Conservation (phyloP, 495 filamentous ascomycete genomes). For the Massariosphaeria phaeospora region DNA sequence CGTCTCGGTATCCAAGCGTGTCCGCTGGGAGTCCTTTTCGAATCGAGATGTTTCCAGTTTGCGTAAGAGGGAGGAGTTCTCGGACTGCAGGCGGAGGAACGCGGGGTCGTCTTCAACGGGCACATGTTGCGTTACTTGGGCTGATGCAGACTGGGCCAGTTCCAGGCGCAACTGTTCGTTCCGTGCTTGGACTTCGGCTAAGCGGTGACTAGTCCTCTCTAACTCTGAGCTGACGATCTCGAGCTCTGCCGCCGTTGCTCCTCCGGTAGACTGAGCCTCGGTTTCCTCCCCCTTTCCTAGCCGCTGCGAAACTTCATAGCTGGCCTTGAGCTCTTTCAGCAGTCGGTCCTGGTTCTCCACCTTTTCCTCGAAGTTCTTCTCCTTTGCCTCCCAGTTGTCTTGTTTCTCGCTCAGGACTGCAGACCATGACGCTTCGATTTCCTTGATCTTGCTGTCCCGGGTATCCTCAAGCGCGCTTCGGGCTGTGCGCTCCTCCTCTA, state of each 20-base stretch:
- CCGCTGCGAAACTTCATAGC: slow-evolving; percentile 91
- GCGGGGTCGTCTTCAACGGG: slow-evolving; percentile 75
- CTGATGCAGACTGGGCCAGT: slow-evolving; percentile 81
- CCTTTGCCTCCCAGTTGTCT: slow-evolving; percentile 94
- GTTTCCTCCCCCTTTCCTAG: slow-evolving; percentile 65
- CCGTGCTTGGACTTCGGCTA: slow-evolving; percentile 87
- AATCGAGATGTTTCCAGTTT: slow-evolving; percentile 77
- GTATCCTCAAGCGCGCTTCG: slow-evolving; percentile 70
- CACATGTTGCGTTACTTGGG: slow-evolving; percentile 47
- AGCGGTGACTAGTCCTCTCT: slow-evolving; percentile 77
- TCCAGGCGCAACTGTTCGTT: slow-evolving; percentile 92
- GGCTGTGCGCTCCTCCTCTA: slow-evolving; percentile 67
- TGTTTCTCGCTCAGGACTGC: slow-evolving; percentile 91
- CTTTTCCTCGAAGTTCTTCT: slow-evolving; percentile 86
- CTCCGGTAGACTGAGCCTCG: slow-evolving; percentile 47
- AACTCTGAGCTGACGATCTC: slow-evolving; percentile 89
- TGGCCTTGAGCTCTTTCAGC: slow-evolving; percentile 91
- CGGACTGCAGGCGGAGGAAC: slow-evolving; percentile 78
- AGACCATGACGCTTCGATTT: slow-evolving; percentile 84
- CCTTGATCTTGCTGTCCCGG: slow-evolving; percentile 71
- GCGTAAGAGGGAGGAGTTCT: slow-evolving; percentile 83
- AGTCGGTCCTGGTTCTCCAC: slow-evolving; percentile 89
- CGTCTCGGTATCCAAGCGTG: slow-evolving; percentile 66
- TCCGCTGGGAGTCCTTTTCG: slow-evolving; percentile 74
- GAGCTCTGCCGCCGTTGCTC: slow-evolving; percentile 78